Base-by-base conservation (phyloP, 768 basidiomycete genomes). In the Tylopilus subfusipes region DNA sequence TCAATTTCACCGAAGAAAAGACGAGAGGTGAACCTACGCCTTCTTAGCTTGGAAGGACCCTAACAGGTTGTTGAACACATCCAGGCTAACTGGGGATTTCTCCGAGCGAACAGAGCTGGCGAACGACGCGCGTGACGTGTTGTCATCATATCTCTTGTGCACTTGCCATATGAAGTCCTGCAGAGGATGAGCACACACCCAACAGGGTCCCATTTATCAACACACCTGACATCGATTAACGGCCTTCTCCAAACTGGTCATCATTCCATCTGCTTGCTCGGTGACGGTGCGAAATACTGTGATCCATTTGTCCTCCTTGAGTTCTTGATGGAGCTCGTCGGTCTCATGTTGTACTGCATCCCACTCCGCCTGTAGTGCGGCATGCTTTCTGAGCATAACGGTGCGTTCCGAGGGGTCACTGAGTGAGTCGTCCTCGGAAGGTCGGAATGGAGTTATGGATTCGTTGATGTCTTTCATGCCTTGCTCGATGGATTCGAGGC, bases 271-370 rank as follows among this genome's bases (percentile, higher is more conserved):
- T 40, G 96, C 95, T 69, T 98, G 95, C 64, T 94, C 88, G 40
- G 92, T 86, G 53, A 93, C 90, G 6, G 91, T 95, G 60, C 94
- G 82, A 72, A 98, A 98, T 21, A 98, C 91, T 12, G 88, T 89
- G 63, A 98, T 78, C 92, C 93, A 97, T 63, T 95, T 95, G 72
- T 98, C 96, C 71, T 98, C 96, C 73, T 91, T 94, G 59, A 98
- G 76, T 72, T 99, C 97, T 64, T 95, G 93, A 58, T 87, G 78
- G 54, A 98, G 72, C 25, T 86, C 83, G 42, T 89, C 85, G 51
- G 86, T 88, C 63, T 93, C 89, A 51, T 82, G 82, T 66, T 88
- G 85, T 11, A 93, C 81, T 11, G 82, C 73, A 55, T 89, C 84
- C 94, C 93, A 98, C 38, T 95, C 93, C 11, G 75, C 69, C 29